Evolutionary conservation across 1,284 basidiomycete species (phyloP), one percentile per base, ranked within the genome.

Genomic region (Trichosporon ovoides): DNA sequence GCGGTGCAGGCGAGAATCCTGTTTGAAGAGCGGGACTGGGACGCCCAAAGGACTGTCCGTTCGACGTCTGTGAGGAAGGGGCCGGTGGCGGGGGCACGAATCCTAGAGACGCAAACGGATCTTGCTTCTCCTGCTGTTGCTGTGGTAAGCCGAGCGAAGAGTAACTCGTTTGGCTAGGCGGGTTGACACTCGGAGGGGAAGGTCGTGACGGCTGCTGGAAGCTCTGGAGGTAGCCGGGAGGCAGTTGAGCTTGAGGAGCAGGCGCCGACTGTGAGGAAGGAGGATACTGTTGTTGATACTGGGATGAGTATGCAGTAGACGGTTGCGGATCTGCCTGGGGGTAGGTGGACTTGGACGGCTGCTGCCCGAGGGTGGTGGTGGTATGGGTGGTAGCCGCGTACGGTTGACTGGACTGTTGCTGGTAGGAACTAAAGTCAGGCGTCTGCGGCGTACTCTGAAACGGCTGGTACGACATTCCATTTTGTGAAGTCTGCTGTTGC

Each of bases 381-480:
- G n/a, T n/a, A n/a, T n/a, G n/a, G 28, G 28, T 48, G 24, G 14
- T 14, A 13, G 19, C 43, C 43, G 43, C 24, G 43, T 48, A 48
- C 22, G 43, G 43, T 48, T 48, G 43, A 48, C 43, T 48, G 43
- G 43, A 48, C 43, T 48, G 43, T 31, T 38, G 37, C 18, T 28
- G 43, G 16, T 48, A 48, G 22, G 43, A 16, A 19, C 43, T 48
- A 31, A 48, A 19, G 16, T 48, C 43, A 3, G n/a, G n/a, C n/a
- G 43, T 31, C 19, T 16, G 24, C 43, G 24, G 22, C 18, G 43
- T 28, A 24, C 43, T 48, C 22, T 48, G 43, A n/a, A 48, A 48
- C 19, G 38, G 38, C 31, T 56, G 51, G 22, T 59, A 35, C 40
- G 37, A 24, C 20, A 55, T 43, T 37, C 54, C 53, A 34, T 53